A percentile compares a stretch with the other conserved stretches of the same genome.
Evolutionary conservation across 768 basidiomycete species (phyloP).

Genomic region (Boletus bicolor): DNA sequence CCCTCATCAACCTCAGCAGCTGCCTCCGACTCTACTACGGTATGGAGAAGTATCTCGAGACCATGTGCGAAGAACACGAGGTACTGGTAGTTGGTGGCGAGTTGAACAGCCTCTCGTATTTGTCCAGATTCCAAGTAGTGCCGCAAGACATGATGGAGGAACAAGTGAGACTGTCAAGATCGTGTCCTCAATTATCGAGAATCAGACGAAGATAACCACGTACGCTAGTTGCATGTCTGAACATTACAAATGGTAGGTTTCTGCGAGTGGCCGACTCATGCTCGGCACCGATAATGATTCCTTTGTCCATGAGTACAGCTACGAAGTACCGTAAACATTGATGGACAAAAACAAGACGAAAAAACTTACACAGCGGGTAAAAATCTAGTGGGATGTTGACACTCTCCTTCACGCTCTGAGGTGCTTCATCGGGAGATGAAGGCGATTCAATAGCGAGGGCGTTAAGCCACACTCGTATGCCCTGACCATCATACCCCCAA

Average conservation of each 20-base stretch:
- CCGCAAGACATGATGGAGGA: constrained; percentile 86
- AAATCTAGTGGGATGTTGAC: constrained; percentile 91
- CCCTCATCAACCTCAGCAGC: constrained; percentile 32
- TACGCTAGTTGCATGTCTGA: constrained; percentile 88
- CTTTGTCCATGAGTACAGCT: constrained; percentile 99
- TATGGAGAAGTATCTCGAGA: constrained; percentile 91
- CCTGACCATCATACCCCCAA: constrained; percentile 93
- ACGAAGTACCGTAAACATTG: constrained; percentile 5
- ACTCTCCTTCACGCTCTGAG: constrained; percentile 79
- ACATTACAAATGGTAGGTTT: constrained; percentile 85
- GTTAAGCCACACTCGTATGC: constrained; percentile 92
- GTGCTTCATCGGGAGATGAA: constrained; percentile 34
- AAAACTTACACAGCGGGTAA: constrained; percentile 81
- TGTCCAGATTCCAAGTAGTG: constrained; percentile 68
- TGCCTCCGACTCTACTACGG: constrained; percentile 84
- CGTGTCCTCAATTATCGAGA: neutral
- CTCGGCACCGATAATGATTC: constrained; percentile 95
- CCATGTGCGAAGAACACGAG: constrained; percentile 93
- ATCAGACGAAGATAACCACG: constrained; percentile 28
- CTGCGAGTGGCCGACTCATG: constrained; percentile 75
- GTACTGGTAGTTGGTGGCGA: constrained; percentile 82
- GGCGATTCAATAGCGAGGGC: constrained; percentile 83
- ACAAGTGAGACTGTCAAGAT: constrained; percentile 76
- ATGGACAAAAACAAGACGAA: neutral
- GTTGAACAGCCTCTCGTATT: constrained; percentile 74